phyloP scores from a whole-genome alignment of 2,329 filamentous ascomycete genomes.

The Fusarium coicis region DNA sequence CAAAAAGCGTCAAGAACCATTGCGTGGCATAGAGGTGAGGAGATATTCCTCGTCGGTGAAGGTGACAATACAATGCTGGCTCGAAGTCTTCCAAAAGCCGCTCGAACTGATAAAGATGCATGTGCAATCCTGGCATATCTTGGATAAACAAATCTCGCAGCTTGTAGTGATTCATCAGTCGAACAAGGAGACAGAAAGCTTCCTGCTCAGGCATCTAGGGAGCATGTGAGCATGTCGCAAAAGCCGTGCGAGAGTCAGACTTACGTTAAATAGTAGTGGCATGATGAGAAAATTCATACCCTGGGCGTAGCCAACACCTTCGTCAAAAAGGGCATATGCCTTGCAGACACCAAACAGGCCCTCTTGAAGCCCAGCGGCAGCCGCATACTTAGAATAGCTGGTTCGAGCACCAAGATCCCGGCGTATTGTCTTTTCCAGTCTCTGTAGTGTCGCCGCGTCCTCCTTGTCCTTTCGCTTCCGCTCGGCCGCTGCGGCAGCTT shows the following conservation, averaged over 20 bases:
- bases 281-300: constrained; percentile 99
- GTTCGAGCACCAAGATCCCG: constrained; percentile 92
- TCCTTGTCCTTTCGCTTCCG: constrained; percentile 83
- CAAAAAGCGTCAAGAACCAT: constrained; percentile 99
- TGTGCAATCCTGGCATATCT: constrained; percentile 96
- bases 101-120: constrained; percentile 95
- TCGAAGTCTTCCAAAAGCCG: constrained; percentile 92
- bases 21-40: constrained; percentile 97
- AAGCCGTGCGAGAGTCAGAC: constrained; percentile 40
- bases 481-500: constrained; percentile 71
- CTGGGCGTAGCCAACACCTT: constrained; percentile 94
- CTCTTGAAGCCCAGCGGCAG: constrained; percentile 90
- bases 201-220: constrained; percentile 92
- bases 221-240: constrained; percentile 13
- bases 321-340: constrained; percentile 95
- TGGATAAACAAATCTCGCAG: constrained; percentile 92
- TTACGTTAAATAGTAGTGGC: constrained; percentile 92
- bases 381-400: constrained; percentile 95
- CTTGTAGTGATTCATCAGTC: constrained; percentile 96
- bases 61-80: constrained; percentile 92
- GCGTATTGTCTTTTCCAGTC: constrained; percentile 90
- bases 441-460: constrained; percentile 77
- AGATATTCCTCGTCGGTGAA: constrained; percentile 86
- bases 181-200: constrained; percentile 91
- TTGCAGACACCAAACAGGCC: constrained; percentile 96